Percentiles rank a stretch among this genome's conserved stretches.
These are phyloP conservation scores for Peniophora sp. DNA, from an alignment of 1,284 basidiomycete species.

Conservation along the genomic window DNA sequence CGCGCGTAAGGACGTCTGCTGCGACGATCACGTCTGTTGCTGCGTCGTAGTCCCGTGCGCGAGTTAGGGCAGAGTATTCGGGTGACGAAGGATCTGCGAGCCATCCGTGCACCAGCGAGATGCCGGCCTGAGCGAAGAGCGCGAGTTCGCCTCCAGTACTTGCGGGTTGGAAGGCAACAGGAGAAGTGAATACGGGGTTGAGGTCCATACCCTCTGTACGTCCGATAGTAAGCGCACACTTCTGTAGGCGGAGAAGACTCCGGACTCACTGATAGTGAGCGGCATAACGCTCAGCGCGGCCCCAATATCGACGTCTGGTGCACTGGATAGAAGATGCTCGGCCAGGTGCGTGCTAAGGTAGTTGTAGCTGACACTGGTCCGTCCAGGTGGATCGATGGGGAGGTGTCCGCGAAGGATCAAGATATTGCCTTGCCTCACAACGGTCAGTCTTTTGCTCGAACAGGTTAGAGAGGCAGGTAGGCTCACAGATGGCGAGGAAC, in stretches of 20 bases:
- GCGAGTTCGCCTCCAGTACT: constrained; percentile 66
- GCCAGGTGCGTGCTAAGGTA: constrained; percentile 77
- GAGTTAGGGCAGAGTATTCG: constrained; percentile 49
- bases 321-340: constrained; percentile 66
- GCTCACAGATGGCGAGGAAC: constrained; percentile 72
- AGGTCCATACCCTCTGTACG: constrained; percentile 71
- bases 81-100: constrained; percentile 70
- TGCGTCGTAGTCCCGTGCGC: constrained; percentile 57
- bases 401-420: constrained; percentile 76
- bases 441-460: constrained; percentile 2
- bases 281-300: constrained; percentile 80
- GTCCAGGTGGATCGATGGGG: constrained; percentile 54
- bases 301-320: constrained; percentile 60
- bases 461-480: not conserved
- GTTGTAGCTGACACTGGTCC: constrained; percentile 73
- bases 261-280: constrained; percentile 61
- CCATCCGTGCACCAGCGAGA: constrained; percentile 86
- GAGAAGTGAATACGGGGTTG: constrained; percentile 72
- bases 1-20: constrained; percentile 65
- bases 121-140: constrained; percentile 76
- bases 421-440: constrained; percentile 58
- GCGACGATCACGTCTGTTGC: constrained; percentile 69
- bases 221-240: not conserved
- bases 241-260: constrained; percentile 2
- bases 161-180: constrained; percentile 59